A percentile compares a stretch with the other conserved stretches of the same genome.
Evolutionary conservation across 2,329 filamentous ascomycete species (phyloP).

Genomic region (Ophiostoma tasmaniense): DNA sequence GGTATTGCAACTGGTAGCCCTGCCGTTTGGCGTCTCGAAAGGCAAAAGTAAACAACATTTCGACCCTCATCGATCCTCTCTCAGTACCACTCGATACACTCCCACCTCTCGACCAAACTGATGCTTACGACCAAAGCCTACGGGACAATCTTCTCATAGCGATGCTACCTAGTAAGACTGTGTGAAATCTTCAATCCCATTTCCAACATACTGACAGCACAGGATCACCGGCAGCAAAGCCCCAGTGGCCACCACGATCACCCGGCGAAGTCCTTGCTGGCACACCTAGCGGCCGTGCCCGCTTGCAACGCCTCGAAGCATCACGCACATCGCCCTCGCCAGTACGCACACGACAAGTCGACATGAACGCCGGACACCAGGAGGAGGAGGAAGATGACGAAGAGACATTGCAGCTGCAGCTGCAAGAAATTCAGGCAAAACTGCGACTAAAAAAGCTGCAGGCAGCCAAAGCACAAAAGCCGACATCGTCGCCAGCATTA

Average conservation of each 20-base stretch:
- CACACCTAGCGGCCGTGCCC: conserved; percentile 71
- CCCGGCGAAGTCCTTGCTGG: conserved; percentile 55
- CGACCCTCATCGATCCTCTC: background rate
- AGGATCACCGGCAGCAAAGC: conserved; percentile 25
- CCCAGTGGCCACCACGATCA: conserved; percentile 59
- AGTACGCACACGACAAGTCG: conserved; percentile 22
- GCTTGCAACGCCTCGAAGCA: conserved; percentile 55
- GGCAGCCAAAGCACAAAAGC: conserved; percentile 44
- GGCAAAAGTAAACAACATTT: background rate
- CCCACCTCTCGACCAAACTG: background rate
- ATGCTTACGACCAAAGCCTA: background rate
- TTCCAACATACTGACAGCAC: background rate
- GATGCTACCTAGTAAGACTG: conserved; percentile 17
- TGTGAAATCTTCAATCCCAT: too few relatives aligned
- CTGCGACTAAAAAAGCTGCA: conserved; percentile 82
- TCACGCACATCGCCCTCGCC: conserved; percentile 58
- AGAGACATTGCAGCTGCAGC: conserved; percentile 75
- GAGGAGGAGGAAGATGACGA: conserved; percentile 66
- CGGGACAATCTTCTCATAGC: background rate
- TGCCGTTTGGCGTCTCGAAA: background rate
- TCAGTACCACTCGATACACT: background rate
- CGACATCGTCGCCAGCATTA: conserved; percentile 9
- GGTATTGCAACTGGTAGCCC: background rate
- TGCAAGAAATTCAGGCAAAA: conserved; percentile 81
- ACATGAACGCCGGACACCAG: conserved; percentile 27